Conservation (phyloP, 345 rosid genomes). For the Arabidopsis suecica region DNA sequence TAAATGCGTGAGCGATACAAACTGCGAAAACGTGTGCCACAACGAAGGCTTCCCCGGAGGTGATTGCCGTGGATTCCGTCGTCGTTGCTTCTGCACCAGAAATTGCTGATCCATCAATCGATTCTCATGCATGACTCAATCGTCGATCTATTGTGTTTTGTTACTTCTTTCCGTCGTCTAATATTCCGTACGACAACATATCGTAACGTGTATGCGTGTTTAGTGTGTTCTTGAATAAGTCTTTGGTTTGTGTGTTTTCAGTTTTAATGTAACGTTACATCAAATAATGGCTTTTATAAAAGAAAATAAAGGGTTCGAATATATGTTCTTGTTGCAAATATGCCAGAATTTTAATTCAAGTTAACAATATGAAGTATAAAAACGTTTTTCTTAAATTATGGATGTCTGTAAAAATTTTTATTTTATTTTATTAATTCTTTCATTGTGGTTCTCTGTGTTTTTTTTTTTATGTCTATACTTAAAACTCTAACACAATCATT, state of each 20-base stretch:
- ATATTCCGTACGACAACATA: slow-evolving; percentile 9
- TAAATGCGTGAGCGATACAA: slow-evolving; percentile 14
- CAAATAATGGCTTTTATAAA: not conserved
- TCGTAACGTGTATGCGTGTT: slow-evolving; percentile 19
- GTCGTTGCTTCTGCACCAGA: slow-evolving; percentile 53
- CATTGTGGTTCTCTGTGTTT: too few relatives aligned
- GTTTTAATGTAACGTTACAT: slow-evolving; percentile 22
- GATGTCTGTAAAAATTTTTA: too few relatives aligned
- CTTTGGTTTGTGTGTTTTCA: slow-evolving; percentile 25
- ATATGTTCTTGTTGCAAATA: not conserved
- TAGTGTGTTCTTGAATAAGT: slow-evolving; percentile 34
- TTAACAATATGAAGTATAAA: too few relatives aligned
- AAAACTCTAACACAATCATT: too few relatives aligned
- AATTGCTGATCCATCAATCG: slow-evolving; percentile 32
- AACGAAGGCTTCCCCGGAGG: slow-evolving; percentile 54
- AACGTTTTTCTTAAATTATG: too few relatives aligned
- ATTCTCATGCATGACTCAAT: not conserved
- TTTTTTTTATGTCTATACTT: too few relatives aligned
- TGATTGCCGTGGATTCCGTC: slow-evolving; percentile 48
- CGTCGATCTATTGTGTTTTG: not conserved
- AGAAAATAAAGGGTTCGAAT: not conserved
- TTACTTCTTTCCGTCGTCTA: slow-evolving; percentile 5
- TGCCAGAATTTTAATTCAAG: not conserved
- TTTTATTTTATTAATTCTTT: too few relatives aligned
- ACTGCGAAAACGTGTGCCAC: slow-evolving; percentile 48